These are phyloP conservation scores for Corinectria fuckeliana DNA, from an alignment of 2,329 filamentous ascomycete genomes.

Conservation along the genomic window DNA sequence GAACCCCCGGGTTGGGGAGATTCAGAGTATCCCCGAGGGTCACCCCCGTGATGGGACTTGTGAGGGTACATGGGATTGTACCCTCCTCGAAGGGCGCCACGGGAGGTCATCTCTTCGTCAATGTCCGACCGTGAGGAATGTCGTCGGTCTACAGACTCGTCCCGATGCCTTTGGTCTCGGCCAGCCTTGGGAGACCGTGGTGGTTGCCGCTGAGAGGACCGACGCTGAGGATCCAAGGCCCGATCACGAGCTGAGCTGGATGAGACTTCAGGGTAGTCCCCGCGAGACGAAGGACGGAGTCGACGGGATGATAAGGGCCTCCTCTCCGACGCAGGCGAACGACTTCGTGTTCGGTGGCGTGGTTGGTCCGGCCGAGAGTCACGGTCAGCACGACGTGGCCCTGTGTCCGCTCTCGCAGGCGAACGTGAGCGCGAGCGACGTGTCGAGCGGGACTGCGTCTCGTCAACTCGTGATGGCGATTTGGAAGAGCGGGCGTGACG, in stretches of 20 bases:
- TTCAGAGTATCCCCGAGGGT: conserved; percentile 47
- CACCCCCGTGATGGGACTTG: conserved; percentile 47
- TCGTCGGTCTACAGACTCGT: conserved; percentile 39
- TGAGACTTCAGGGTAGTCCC: conserved; percentile 27
- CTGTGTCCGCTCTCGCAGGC: conserved; percentile 34
- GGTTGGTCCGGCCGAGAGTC: conserved; percentile 31
- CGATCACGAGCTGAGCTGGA: conserved; percentile 23
- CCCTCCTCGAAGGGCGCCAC: conserved; percentile 52
- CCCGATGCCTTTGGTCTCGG: conserved; percentile 39
- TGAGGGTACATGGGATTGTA: conserved; percentile 48
- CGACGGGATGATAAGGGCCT: conserved; percentile 28
- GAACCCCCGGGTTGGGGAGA: conserved; percentile 53
- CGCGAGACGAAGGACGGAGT: conserved; percentile 32
- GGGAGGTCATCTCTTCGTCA: conserved; percentile 57
- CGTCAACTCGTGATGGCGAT: conserved; percentile 36
- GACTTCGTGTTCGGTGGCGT: conserved; percentile 34
- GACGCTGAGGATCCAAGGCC: conserved; percentile 29
- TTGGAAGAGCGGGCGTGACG: conserved; percentile 38
- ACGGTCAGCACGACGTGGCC: conserved; percentile 33
- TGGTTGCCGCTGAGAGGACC: conserved; percentile 30
- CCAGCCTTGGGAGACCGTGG: conserved; percentile 39
- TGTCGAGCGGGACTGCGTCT: conserved; percentile 27
- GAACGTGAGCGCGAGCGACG: conserved; percentile 37
- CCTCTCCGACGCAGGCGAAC: conserved; percentile 31
- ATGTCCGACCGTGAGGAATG: conserved; percentile 57